phyloP scores from a whole-genome alignment of 306 rosid species.

The Dicorynia guianensis region DNA sequence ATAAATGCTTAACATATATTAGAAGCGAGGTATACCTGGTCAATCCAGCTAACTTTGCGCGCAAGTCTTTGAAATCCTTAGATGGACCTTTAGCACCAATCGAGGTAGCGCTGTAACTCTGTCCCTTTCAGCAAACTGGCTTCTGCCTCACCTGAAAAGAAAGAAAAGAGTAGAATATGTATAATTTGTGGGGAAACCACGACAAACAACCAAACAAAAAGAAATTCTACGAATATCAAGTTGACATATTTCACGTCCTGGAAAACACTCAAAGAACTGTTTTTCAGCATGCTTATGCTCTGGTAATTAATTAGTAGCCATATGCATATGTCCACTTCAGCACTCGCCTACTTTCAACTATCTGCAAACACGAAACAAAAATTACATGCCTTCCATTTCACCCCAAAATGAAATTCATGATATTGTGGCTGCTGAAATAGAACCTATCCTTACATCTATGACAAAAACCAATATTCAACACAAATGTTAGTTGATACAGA shows the following conservation, averaged over 20 bases:
- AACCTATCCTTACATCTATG: neutral
- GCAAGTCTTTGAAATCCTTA: conserved; percentile 71
- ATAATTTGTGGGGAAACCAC: conserved; percentile 16
- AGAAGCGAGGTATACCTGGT: conserved; percentile 54
- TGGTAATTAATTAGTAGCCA: conserved; percentile 86
- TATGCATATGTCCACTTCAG: conserved; percentile 99
- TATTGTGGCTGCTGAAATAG: neutral
- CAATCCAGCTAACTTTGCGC: conserved; percentile 78
- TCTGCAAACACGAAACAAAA: conserved; percentile 61
- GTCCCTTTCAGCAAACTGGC: conserved; percentile 83
- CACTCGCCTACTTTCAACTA: conserved; percentile 95
- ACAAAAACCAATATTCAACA: neutral
- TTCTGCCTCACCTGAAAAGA: no score
- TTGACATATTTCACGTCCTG: conserved; percentile 57
- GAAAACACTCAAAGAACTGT: conserved; percentile 78
- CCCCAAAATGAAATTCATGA: neutral
- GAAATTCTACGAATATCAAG: conserved; percentile 30
- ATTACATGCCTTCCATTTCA: conserved; percentile 15
- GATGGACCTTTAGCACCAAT: conserved; percentile 65
- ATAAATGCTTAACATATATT: conserved; percentile 23
- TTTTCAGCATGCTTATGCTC: conserved; percentile 80
- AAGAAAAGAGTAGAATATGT: conserved; percentile 2
- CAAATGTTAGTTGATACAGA: no score
- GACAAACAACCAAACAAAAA: conserved; percentile 28
- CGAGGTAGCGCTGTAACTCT: conserved; percentile 67